Evolutionary conservation across 495 filamentous ascomycete species (phyloP), one percentile per base, ranked within the genome.

Genomic region (Penicillium argentinense): DNA sequence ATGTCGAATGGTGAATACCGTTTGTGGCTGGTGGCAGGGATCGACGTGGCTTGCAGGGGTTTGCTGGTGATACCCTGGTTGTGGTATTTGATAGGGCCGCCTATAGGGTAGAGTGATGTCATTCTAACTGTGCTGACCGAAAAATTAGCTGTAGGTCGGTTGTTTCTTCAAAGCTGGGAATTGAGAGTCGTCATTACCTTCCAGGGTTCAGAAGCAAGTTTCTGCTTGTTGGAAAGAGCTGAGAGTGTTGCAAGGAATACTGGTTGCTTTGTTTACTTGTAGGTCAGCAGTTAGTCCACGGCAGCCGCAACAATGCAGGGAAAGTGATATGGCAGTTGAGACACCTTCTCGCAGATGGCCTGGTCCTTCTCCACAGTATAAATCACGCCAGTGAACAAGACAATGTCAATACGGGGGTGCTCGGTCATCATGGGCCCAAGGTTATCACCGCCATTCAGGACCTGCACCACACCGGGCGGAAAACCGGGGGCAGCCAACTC

Each of bases 341-440:
- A 0, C n/a, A 80, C 84, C 57, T 72, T 75, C 4, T 80, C 71
- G 49, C 74, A 79, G 29, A 68, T 73, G 11, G 68, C 77, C 73
- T 84, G 77, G 33, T 87, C 77, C 30, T 71, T 74, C 64, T 84
- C 82, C 9, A 84, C 85, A 0, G 82, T 85, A 0, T 71, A 60
- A 25, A 74, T 80, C 5, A 80, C 83, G 4, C 85, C 85, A 0
- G 84, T 88, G 62, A 89, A 87, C 44, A 66, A 76, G 58, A 87
- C 83, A 67, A 86, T 86, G 45, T 77, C 74, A 49, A 88, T 80
- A 2, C 69, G 75, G 0, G 78, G 74, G 53, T 88, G 84, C 11
- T 64, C 54, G 0, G 71, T 78, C 42, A 86, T 66, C 63, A 65
- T 60, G 3, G 81, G 77, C 3, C 85, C 85, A 8, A 88, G 71